phyloP scores from a whole-genome alignment of 2,329 filamentous ascomycete species.

The Cryphonectria nitschkei region DNA sequence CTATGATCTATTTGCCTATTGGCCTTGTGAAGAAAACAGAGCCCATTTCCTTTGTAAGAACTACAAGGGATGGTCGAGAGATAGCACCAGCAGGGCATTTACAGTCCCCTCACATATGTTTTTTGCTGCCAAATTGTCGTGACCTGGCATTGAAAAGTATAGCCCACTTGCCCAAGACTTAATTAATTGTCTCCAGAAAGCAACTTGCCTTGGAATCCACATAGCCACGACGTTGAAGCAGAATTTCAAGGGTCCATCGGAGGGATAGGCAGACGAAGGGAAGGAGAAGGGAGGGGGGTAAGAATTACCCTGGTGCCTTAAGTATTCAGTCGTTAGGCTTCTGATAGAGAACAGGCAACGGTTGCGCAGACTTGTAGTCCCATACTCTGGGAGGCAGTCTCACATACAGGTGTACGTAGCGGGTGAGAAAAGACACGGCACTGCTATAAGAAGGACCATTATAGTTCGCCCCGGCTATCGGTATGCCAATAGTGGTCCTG shows the following conservation, averaged over 20 bases:
- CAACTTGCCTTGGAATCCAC: neutral
- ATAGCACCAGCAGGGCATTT: neutral
- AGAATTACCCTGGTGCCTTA: neutral
- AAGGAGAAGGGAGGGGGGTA: no score
- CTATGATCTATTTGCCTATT: neutral
- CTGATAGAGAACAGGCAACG: neutral
- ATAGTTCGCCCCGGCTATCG: constrained; percentile 2
- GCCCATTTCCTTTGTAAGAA: neutral
- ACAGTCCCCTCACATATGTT: neutral
- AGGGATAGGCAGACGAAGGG: no score
- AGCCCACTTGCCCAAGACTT: neutral
- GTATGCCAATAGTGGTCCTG: neutral
- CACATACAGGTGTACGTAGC: neutral
- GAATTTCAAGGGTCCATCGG: neutral
- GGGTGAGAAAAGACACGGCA: neutral
- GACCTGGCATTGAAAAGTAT: neutral
- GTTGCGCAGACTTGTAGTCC: neutral
- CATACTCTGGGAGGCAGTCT: neutral
- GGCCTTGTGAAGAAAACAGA: neutral
- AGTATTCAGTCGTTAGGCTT: neutral
- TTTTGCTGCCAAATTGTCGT: neutral
- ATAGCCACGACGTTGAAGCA: neutral
- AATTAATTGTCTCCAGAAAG: neutral
- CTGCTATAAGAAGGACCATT: neutral
- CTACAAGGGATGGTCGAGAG: neutral